These are phyloP conservation scores for Eucalyptus sp. DNA, from an alignment of 345 rosid species.

Conservation along the genomic window DNA sequence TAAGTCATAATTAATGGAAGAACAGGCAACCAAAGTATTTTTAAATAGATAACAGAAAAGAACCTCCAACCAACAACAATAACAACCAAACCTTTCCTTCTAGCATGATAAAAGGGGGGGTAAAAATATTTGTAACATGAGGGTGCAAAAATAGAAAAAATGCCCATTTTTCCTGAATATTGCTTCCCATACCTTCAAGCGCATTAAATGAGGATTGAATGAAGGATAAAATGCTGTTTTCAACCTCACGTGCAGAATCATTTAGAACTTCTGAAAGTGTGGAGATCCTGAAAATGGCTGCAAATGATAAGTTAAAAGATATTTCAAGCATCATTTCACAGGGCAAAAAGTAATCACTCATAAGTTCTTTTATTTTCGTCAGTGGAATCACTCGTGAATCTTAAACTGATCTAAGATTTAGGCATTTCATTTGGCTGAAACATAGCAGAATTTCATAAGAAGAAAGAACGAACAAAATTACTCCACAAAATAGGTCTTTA, in stretches of 20 bases:
- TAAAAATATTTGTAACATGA: not conserved
- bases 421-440: not conserved
- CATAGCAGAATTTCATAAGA: not conserved
- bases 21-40: not conserved
- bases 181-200: conserved; percentile 36
- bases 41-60: not conserved
- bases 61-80: not conserved
- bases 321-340: not conserved
- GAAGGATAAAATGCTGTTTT: conserved; percentile 16
- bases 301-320: conserved; percentile 25
- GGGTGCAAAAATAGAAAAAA: not conserved
- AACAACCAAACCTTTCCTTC: not conserved
- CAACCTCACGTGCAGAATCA: conserved; percentile 16
- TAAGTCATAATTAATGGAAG: not conserved
- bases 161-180: not conserved
- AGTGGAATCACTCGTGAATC: not conserved
- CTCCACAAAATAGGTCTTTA: not conserved
- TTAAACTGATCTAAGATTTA: not conserved
- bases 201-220: conserved; percentile 33
- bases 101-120: not conserved
- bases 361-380: not conserved
- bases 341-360: not conserved
- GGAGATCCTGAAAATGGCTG: conserved; percentile 43
- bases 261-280: conserved; percentile 25
- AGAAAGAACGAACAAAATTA: not conserved